Base-by-base conservation (phyloP, 2,329 filamentous ascomycete species). In the Calonectria pseudoturangicola region DNA sequence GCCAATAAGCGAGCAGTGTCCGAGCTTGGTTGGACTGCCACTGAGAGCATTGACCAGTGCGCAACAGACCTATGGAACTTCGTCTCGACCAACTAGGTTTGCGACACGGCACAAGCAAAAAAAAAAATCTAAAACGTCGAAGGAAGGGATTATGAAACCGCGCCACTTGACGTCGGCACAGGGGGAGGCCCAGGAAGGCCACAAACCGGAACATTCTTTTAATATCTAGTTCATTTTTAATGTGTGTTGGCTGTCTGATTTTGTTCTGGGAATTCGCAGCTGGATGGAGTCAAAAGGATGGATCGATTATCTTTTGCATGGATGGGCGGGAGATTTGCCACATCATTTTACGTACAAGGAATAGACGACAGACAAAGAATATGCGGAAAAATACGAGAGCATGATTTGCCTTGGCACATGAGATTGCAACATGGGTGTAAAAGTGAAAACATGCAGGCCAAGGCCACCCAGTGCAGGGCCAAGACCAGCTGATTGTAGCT, bases 11-110 rank as follows among this genome's bases (percentile, higher is more conserved):
- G 86, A 28, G 86, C 86, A 3, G 75, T 76, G 30, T 77, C 78
- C 6, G 86, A 88, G 79, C 81, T 87, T 5, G 85, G 84, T 13
- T 88, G 86, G 86, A 64, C 47, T 13, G 73, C 73, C 27, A 68
- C 66, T 9, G 73, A 74, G 56, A 70, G 66, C 54, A 74, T 74
- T 48, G 63, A 73, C 54, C 70, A 74, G 43, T 74, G 73, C 48
- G 73, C 73, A 9, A 66, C 65, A 33, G 73, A 74, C 66, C 48
- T 74, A 21, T 74, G 73, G 73, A 73, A 72, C 41, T 74, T 73
- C 60, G 70, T 74, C 25, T 72, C 73, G 30, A 62, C 60, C 39
- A 50, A 47, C 25, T 50, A 56, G 28, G 41, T 68, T 60, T n/a
- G 4, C 50, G 16, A 54, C 28, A 54, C 27, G 16, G 27, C 28